Conservation (phyloP, 371 early-diverging fungal species). For the Saksenaea vasiformis region DNA sequence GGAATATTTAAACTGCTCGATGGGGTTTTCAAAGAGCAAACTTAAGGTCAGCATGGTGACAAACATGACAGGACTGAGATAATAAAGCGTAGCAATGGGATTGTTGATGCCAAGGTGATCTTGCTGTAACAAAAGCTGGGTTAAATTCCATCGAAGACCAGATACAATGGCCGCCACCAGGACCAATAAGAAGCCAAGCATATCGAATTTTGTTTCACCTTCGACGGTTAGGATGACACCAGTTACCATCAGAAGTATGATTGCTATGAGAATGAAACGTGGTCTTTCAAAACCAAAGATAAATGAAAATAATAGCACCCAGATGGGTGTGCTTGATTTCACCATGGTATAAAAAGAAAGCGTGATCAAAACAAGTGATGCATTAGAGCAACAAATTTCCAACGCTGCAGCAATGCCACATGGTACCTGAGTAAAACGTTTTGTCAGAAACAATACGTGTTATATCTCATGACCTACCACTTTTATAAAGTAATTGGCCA, state of each 20-base stretch:
- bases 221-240: conserved; percentile 88
- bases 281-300: conserved; percentile 84
- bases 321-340: conserved; percentile 87
- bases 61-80: conserved; percentile 79
- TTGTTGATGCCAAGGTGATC: conserved; percentile 70
- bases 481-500: conserved; percentile 47
- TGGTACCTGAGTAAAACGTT: conserved; percentile 60
- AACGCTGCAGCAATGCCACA: conserved; percentile 88
- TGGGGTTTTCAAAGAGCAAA: conserved; percentile 62
- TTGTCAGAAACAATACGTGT: neutral
- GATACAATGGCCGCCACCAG: conserved; percentile 76
- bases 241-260: conserved; percentile 77
- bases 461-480: conserved; percentile 41
- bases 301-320: conserved; percentile 89
- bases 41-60: conserved; percentile 55
- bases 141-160: conserved; percentile 84
- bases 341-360: conserved; percentile 96
- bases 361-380: conserved; percentile 79
- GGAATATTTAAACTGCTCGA: conserved; percentile 47
- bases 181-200: conserved; percentile 67
- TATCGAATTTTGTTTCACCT: conserved; percentile 76
- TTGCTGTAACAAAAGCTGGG: conserved; percentile 78
- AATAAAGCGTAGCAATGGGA: conserved; percentile 81
- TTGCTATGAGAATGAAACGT: conserved; percentile 59
- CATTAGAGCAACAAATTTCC: conserved; percentile 89